These are phyloP conservation scores for Zygosaccharomyces bailii DNA, from an alignment of 805 yeast genomes.

Conservation along the genomic window DNA sequence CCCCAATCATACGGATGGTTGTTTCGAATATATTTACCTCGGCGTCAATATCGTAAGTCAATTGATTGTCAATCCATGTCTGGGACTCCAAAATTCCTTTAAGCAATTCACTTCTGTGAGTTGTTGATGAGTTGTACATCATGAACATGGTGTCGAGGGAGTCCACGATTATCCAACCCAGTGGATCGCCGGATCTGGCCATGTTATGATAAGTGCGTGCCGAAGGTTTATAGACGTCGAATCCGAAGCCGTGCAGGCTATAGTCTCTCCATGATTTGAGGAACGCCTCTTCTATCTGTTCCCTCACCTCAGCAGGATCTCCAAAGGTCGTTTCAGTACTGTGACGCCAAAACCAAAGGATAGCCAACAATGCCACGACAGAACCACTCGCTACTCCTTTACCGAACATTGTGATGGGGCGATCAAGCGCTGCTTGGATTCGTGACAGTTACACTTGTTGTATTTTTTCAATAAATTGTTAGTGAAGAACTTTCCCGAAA, in stretches of 20 bases:
- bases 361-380: constrained; percentile 13
- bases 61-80: constrained; percentile 68
- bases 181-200: constrained; percentile 61
- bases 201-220: constrained; percentile 60
- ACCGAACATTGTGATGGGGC: constrained; percentile 4
- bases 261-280: constrained; percentile 76
- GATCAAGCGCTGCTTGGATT: background rate
- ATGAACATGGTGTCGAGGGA: constrained; percentile 76
- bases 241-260: constrained; percentile 71
- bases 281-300: constrained; percentile 63
- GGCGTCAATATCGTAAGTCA: constrained; percentile 68
- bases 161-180: constrained; percentile 94
- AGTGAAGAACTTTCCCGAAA: background rate
- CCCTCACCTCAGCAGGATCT: constrained; percentile 20
- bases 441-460: constrained; percentile 1
- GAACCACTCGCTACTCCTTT: constrained; percentile 11
- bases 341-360: constrained; percentile 7
- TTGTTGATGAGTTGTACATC: constrained; percentile 51
- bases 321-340: constrained; percentile 3
- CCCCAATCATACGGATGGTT: constrained; percentile 93
- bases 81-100: constrained; percentile 63
- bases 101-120: constrained; percentile 32
- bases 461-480: background rate
- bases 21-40: constrained; percentile 86
- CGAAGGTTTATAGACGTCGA: constrained; percentile 73